Evolutionary conservation across 140 eudicot species (phyloP).

Genomic region (Stevia rebaudiana): DNA sequence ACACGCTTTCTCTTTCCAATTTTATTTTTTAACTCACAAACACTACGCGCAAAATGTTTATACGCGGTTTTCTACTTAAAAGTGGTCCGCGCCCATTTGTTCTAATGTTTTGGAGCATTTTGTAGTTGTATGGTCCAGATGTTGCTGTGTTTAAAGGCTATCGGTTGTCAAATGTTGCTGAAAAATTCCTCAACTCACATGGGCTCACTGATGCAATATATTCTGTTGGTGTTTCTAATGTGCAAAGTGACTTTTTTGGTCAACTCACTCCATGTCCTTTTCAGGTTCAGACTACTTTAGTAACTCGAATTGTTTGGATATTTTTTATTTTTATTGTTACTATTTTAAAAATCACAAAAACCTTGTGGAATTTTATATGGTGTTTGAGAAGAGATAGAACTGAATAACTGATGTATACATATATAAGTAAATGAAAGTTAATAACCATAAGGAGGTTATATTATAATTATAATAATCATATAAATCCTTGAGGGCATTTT

Average conservation of each 20-base stretch:
- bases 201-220: constrained; percentile 70
- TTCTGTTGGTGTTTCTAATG: constrained; percentile 52
- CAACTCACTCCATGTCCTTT: constrained; percentile 66
- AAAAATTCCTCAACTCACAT: constrained; percentile 57
- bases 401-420: too few species aligned
- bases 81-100: background rate
- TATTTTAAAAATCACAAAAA: background rate
- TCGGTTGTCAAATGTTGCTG: constrained; percentile 64
- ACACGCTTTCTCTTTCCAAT: too few species aligned
- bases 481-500: too few species aligned
- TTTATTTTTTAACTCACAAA: too few species aligned
- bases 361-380: background rate
- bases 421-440: too few species aligned
- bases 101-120: background rate
- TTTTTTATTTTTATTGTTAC: background rate
- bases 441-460: too few species aligned
- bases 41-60: too few species aligned
- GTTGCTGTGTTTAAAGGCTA: constrained; percentile 77
- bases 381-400: background rate
- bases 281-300: constrained; percentile 53
- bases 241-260: constrained; percentile 70
- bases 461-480: too few species aligned
- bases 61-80: too few species aligned
- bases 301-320: background rate
- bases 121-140: constrained; percentile 59